These are phyloP conservation scores for Plectosphaerella plurivora DNA, from an alignment of 2,329 filamentous ascomycete genomes.

Conservation along the genomic window DNA sequence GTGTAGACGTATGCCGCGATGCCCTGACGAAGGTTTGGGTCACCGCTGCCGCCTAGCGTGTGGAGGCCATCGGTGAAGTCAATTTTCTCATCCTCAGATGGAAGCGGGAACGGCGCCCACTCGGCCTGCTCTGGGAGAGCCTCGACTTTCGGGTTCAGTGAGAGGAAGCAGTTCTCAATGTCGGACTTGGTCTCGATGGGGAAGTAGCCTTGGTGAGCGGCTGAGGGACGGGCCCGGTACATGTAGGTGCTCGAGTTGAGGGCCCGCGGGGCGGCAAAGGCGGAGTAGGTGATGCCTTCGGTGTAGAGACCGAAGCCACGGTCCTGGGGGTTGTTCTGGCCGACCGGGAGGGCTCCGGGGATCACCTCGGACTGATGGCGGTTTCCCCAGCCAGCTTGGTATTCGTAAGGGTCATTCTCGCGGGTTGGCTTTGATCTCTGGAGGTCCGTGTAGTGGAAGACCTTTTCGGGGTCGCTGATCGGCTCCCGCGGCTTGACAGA, in stretches of 20 bases:
- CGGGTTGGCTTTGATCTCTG: conserved; percentile 44
- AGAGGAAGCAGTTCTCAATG: not conserved
- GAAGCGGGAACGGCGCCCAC: not conserved
- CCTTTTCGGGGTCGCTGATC: conserved; percentile 38
- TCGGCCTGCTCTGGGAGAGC: not conserved
- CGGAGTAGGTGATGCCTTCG: conserved; percentile 36
- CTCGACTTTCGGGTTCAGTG: not conserved
- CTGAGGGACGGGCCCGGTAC: conserved; percentile 21
- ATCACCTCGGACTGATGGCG: conserved; percentile 39
- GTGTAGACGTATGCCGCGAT: conserved; percentile 44
- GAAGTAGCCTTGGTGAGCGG: conserved; percentile 20
- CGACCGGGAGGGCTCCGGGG: conserved; percentile 39
- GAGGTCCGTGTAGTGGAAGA: conserved; percentile 55
- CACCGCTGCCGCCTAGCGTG: conserved; percentile 43
- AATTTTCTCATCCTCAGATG: conserved; percentile 9
- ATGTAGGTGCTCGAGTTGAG: conserved; percentile 25
- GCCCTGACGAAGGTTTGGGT: conserved; percentile 44
- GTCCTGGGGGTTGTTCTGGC: conserved; percentile 38
- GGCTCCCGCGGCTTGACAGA: not conserved
- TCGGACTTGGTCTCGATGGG: not conserved
- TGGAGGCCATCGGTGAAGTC: conserved; percentile 44
- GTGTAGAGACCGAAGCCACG: conserved; percentile 31
- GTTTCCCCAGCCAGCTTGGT: conserved; percentile 53
- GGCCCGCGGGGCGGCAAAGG: conserved; percentile 23
- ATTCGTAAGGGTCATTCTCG: conserved; percentile 40